Evolutionary conservation across 2,329 filamentous ascomycete species (phyloP).

Genomic region (Cephalotrichum gorgonifer): DNA sequence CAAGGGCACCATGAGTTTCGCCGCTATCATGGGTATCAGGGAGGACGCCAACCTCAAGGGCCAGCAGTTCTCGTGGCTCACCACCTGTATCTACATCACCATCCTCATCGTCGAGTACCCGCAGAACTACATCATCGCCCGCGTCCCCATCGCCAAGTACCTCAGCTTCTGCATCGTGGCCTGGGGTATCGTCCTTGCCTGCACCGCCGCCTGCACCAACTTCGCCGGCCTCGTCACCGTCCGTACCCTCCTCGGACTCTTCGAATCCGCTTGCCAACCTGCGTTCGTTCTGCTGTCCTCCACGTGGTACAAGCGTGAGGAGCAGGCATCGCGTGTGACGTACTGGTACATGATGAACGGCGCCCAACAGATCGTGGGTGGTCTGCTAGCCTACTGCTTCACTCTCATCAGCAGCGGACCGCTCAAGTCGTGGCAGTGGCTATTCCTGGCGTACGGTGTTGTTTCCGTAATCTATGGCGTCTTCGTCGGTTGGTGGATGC

Average conservation of each 20-base stretch:
- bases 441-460: slow-evolving; percentile 57
- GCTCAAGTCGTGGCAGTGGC: slow-evolving; percentile 56
- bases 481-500: slow-evolving; percentile 54
- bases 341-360: slow-evolving; percentile 77
- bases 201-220: slow-evolving; percentile 49
- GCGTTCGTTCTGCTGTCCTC: slow-evolving; percentile 55
- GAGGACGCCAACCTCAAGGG: slow-evolving; percentile 16
- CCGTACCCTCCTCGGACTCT: slow-evolving; percentile 58
- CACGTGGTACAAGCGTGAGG: slow-evolving; percentile 63
- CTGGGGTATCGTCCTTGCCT: slow-evolving; percentile 52
- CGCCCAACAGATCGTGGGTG: slow-evolving; percentile 61
- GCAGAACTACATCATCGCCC: slow-evolving; percentile 48
- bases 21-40: slow-evolving; percentile 50
- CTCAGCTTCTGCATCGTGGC: slow-evolving; percentile 51
- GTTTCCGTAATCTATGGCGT: slow-evolving; percentile 53
- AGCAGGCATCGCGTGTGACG: slow-evolving; percentile 56
- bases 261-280: slow-evolving; percentile 61
- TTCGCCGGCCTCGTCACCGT: slow-evolving; percentile 50
- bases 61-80: slow-evolving; percentile 56
- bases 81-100: slow-evolving; percentile 64
- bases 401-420: slow-evolving; percentile 39
- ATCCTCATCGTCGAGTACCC: slow-evolving; percentile 64
- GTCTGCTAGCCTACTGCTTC: slow-evolving; percentile 57
- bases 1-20: slow-evolving; percentile 56
- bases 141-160: slow-evolving; percentile 59